Evolutionary conservation across 106 monocot genomes (phyloP).

Genomic region (Dendrobium catenatum): DNA sequence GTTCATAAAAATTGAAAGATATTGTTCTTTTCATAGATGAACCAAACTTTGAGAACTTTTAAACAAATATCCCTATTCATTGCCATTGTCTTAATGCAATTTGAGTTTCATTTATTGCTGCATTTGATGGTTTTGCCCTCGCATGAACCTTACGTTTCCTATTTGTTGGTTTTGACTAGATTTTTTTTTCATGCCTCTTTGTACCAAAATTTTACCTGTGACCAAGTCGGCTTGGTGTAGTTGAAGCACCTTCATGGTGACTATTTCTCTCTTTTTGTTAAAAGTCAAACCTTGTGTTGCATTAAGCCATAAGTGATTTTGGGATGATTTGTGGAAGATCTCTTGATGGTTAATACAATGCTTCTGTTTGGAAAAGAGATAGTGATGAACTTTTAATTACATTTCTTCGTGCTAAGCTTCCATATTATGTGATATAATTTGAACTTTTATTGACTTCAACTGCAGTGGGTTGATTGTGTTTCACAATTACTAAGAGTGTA

Average conservation of each 20-base stretch:
- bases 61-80: background rate
- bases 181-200: conserved; percentile 1
- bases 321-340: background rate
- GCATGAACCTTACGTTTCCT: background rate
- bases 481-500: conserved; percentile 83
- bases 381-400: background rate
- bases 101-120: background rate
- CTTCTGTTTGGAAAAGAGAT: background rate
- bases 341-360: background rate
- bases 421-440: background rate
- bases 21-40: background rate
- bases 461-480: conserved; percentile 97
- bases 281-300: background rate
- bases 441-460: background rate
- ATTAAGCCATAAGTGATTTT: background rate
- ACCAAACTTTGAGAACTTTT: background rate
- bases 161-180: background rate
- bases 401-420: background rate
- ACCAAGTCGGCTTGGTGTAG: background rate
- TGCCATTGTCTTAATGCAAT: background rate
- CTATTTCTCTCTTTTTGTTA: background rate
- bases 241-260: background rate
- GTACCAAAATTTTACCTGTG: background rate
- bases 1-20: background rate
- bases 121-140: background rate